Evolutionary conservation across 139 green algal species (phyloP), one percentile per base, ranked within the genome.

Genomic region (Asterochloris erici): DNA sequence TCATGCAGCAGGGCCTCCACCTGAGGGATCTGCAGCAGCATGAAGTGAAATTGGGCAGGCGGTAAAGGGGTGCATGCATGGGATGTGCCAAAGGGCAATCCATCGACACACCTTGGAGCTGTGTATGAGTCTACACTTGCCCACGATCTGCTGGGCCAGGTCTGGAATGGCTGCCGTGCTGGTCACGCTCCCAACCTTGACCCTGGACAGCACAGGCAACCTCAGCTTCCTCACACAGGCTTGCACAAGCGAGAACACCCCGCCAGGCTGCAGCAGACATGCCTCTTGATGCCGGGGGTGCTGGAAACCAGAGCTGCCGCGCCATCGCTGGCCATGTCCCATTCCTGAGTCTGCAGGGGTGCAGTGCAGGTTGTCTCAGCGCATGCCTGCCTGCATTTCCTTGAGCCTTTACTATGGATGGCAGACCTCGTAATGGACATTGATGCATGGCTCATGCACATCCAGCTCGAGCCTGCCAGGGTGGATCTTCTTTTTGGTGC

Each of bases 61-160:
- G 16, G 1, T 77, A 9, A 38, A 29, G 10, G 71, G n/a, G 23
- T 29, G n/a, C n/a, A 77, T 26, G n/a, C 14, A 77, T 10, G 63
- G 71, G 9, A 9, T 60, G 9, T 28, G 15, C 24, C 71, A 77
- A 38, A 10, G 12, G 11, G 0, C 23, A 68, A 16, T 13, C 21
- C n/a, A 61, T 60, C 80, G 62, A 14, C 24, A 17, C 19, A 91
- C 85, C 85, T 95, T 95, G 26, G 82, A 91, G 0, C 89, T 84
- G 71, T 94, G 90, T n/a, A 97, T 94, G 11, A 96, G 90, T 84
- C 95, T 97, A 89, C 89, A 94, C 27, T 92, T 94, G 2, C 91
- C 88, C 10, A 95, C 87, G 26, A 97, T 87, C 66, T 94, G 88
- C n/a, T 86, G 78, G 0, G 93, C 94, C 14, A 95, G 73, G 12